These are phyloP conservation scores for Scytalidium sp. DNA, from an alignment of 2,329 filamentous ascomycete genomes.

Conservation along the genomic window DNA sequence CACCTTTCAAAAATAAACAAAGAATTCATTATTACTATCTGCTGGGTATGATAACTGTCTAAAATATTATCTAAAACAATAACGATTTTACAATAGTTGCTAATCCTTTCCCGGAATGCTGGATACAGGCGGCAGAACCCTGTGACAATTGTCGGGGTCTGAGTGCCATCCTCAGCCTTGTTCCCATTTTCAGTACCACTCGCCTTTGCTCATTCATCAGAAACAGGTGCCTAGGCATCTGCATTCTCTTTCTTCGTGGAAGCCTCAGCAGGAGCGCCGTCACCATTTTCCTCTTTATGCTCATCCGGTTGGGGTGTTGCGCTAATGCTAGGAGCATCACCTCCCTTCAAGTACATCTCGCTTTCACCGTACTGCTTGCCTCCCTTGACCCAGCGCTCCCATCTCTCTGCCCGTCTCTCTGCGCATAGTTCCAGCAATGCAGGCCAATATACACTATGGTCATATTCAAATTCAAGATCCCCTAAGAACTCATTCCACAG, in stretches of 20 bases:
- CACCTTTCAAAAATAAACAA: neutral
- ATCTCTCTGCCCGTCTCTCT: constrained; percentile 59
- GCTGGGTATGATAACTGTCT: neutral
- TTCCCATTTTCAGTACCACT: too few relatives aligned
- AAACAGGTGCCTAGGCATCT: too few relatives aligned
- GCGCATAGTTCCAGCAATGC: constrained; percentile 71
- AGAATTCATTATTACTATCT: neutral
- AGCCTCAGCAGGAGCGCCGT: too few relatives aligned
- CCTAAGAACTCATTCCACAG: constrained; percentile 76
- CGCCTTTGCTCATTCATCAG: too few relatives aligned
- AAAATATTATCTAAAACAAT: neutral
- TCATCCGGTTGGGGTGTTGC: neutral
- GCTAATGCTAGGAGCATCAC: constrained; percentile 20
- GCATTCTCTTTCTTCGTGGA: neutral
- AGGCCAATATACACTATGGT: constrained; percentile 87
- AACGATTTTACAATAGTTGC: neutral
- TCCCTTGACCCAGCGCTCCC: constrained; percentile 71
- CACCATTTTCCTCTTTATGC: neutral
- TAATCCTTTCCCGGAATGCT: neutral
- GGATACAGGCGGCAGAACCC: too few relatives aligned
- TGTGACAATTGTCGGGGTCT: too few relatives aligned
- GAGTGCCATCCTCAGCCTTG: too few relatives aligned
- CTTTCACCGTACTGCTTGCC: constrained; percentile 83
- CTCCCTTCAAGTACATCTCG: constrained; percentile 83
- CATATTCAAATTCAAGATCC: constrained; percentile 84